Base-by-base conservation (phyloP, 2,329 filamentous ascomycete species). In the Ophiostoma sp. region DNA sequence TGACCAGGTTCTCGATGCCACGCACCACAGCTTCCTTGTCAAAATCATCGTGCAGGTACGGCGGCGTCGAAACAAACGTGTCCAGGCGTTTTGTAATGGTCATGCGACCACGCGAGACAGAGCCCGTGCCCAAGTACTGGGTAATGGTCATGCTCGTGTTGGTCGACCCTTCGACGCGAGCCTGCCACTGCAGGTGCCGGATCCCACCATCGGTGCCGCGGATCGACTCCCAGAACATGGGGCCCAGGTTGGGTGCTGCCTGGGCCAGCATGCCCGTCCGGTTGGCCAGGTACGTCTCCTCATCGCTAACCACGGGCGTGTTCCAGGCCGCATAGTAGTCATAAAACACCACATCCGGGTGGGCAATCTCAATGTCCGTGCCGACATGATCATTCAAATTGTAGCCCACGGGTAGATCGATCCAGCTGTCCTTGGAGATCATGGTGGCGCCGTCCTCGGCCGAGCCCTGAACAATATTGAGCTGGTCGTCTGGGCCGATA, bases 171-270 rank as follows among this genome's bases (percentile, higher is more conserved):
- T 81, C 80, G 0, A 81, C 79, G 22, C 79, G 78, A 42, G 78
- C 75, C 3, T 90, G 91, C 84, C 88, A 92, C 79, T 92, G 90
- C 48, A 91, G 82, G 76, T 91, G 87, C 63, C 90, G 86, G 22
- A 86, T 85, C 73, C 89, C 86, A 25, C 89, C 89, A 76, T 93
- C 90, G 0, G 82, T 81, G 31, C 85, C 84, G 15, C 79, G 82
- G 76, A 91, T 85, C 74, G 88, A 84, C 75, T 91, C 88, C 84
- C 86, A 90, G 78, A 86, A 79, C 78, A 90, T 84, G 19, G 89
- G 87, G 1, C 89, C 88, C 73, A 92, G 89, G 79, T 91, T 90
- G n/a, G 90, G 89, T 4, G 89, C 88, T 33, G 89, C 88, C 79
- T 91, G 88, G 0, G 90, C 85, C 12, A 92, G 84, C 66, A 91